Base-by-base conservation (phyloP, 768 basidiomycete species). In the Mycena polygramma region DNA sequence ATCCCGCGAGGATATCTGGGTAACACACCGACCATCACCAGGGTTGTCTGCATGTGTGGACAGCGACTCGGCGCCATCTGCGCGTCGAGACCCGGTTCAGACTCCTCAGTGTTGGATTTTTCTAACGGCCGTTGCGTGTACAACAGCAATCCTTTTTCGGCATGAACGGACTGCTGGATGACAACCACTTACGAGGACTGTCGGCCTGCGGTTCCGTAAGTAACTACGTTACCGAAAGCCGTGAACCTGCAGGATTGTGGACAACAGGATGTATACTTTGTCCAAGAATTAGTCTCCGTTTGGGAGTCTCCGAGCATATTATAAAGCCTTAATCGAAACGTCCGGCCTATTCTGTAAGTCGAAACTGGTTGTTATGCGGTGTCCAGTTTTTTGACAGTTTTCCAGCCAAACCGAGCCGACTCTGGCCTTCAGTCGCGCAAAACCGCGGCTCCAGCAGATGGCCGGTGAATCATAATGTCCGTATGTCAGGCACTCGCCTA, bases 341-440 rank as follows among this genome's bases (percentile, higher is more conserved):
- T 35, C 35, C 39, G 59, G 8, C 69, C 59, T 59, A 57, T 66
- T 49, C 60, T 63, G 60, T n/a, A 59, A 53, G 52, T 52, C 48
- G 35, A 55, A 30, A 30, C 30, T 63, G 41, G 64, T 63, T 36
- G 52, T 60, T 66, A 71, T 67, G 70, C 65, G 65, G 62, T 59
- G 65, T 71, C 70, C 48, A n/a, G 17, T 57, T 49, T 63, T 64
- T 58, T 62, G 69, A 70, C 69, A 70, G 69, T 41, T 65, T 55
- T 7, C 66, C 69, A 64, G 30, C 52, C 14, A 60, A 46, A 11
- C 66, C 57, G 55, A 46, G 41, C n/a, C 26, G 30, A 35, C 37
- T 53, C 54, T 57, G 61, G 2, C 30, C 41, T 37, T 24, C 36
- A 57, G 45, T 43, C 53, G n/a, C 14, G 15, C 46, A 54, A 15